A percentile compares a stretch with the other conserved stretches of the same genome.
These are phyloP conservation scores for Quaeritorhiza haematococci DNA, from an alignment of 371 early-diverging fungal species.

Conservation along the genomic window DNA sequence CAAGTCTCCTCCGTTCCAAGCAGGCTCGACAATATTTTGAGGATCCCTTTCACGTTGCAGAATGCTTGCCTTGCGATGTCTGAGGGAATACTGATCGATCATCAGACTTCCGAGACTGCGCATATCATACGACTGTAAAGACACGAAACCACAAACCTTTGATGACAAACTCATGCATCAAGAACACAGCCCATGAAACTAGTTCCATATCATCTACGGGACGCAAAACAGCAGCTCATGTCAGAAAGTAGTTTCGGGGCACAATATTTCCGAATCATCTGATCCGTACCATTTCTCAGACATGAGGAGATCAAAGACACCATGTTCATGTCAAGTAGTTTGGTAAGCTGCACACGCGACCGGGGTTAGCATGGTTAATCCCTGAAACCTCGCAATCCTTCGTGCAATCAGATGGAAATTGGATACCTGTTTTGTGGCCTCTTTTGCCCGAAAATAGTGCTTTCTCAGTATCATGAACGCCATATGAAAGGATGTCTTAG, in stretches of 20 bases:
- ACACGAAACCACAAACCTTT: slow-evolving; percentile 40
- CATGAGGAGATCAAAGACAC: slow-evolving; percentile 64
- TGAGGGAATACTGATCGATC: slow-evolving; percentile 8
- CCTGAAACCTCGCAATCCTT: no score
- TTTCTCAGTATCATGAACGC: no score
- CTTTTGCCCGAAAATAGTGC: no score
- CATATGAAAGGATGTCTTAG: no score
- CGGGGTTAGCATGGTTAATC: no score
- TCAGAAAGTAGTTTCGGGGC: not conserved
- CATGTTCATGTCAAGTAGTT: slow-evolving; percentile 60
- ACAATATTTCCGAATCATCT: no score
- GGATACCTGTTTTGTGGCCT: no score
- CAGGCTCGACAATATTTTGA: slow-evolving; percentile 50
- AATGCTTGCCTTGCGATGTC: slow-evolving; percentile 58
- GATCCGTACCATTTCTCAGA: slow-evolving; percentile 63
- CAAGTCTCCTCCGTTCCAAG: slow-evolving; percentile 59
- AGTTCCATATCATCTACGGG: slow-evolving; percentile 70
- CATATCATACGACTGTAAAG: not conserved
- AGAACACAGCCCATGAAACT: slow-evolving; percentile 74
- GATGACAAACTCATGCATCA: slow-evolving; percentile 75
- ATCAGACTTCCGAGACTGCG: slow-evolving; percentile 11
- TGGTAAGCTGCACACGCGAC: slow-evolving; percentile 42
- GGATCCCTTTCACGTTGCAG: slow-evolving; percentile 55
- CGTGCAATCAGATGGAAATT: no score
- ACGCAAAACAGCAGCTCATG: not conserved